Evolutionary conservation across 768 basidiomycete genomes (phyloP).

Genomic region (Amanita subjunquillea): DNA sequence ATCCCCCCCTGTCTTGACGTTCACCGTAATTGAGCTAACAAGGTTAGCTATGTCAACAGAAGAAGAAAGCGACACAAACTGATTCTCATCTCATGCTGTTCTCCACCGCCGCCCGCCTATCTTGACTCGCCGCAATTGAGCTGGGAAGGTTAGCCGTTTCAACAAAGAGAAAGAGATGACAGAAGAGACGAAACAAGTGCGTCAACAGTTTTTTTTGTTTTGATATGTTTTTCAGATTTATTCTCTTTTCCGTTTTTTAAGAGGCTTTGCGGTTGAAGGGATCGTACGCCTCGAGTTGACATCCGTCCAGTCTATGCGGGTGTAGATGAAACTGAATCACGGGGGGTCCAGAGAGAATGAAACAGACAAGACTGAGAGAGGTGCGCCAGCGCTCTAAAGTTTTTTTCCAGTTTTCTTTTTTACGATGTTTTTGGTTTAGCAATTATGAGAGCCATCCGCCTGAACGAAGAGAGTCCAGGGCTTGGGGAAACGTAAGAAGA

Average conservation of each 20-base stretch:
- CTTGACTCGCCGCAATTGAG: too few species aligned
- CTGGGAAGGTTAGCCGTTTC: too few species aligned
- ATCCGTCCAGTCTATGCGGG: not conserved
- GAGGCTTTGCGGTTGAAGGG: not conserved
- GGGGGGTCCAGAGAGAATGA: not conserved
- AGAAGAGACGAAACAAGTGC: too few species aligned
- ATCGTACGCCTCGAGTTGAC: not conserved
- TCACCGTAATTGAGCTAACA: not conserved
- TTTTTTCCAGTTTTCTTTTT: not conserved
- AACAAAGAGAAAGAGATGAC: too few species aligned
- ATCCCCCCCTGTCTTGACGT: not conserved
- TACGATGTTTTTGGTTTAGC: not conserved
- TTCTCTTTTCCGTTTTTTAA: not conserved
- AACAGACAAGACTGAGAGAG: not conserved
- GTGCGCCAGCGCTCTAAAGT: not conserved
- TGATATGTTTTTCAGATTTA: not conserved
- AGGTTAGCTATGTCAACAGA: not conserved
- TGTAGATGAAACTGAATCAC: not conserved
- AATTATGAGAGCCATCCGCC: not conserved
- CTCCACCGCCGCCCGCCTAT: too few species aligned
- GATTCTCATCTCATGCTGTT: too few species aligned
- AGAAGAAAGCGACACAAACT: too few species aligned
- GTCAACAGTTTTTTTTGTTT: too few species aligned
- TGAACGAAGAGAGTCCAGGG: not conserved
- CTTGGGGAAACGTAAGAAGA: too few species aligned